phyloP scores from a whole-genome alignment of 371 early-diverging fungal species.

The Fennellomyces sp. region DNA sequence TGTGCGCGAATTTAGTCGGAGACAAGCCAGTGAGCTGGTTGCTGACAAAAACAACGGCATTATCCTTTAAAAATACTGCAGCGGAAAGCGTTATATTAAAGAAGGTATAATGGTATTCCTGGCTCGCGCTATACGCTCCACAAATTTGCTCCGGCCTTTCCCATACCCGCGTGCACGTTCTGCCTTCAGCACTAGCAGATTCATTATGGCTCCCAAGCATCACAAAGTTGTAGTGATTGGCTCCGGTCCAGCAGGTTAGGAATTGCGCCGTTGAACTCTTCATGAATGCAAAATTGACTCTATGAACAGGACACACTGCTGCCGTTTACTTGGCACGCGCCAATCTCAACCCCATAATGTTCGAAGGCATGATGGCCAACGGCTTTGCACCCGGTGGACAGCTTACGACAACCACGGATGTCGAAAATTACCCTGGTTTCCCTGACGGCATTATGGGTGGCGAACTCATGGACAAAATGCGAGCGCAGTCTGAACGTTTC shows the following conservation, averaged over 20 bases:
- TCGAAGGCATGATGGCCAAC: conserved; percentile 97
- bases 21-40: too few relatives aligned
- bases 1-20: too few relatives aligned
- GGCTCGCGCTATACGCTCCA: conserved; percentile 2
- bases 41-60: too few relatives aligned
- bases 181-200: conserved; percentile 2
- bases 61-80: too few relatives aligned
- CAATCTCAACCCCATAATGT: conserved; percentile 89
- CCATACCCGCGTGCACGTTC: conserved; percentile 1
- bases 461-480: conserved; percentile 82
- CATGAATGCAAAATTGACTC: neutral
- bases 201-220: conserved; percentile 45
- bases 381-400: conserved; percentile 89
- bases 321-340: conserved; percentile 96
- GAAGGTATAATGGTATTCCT: conserved; percentile 3
- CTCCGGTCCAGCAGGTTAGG: conserved; percentile 89
- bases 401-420: conserved; percentile 91
- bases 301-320: conserved; percentile 79
- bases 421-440: conserved; percentile 91
- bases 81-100: too few relatives aligned
- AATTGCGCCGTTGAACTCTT: neutral
- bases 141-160: neutral
- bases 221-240: conserved; percentile 71
- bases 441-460: conserved; percentile 84
- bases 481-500: conserved; percentile 79